phyloP scores from a whole-genome alignment of 208 protist species.

The Strigomonas galati region DNA sequence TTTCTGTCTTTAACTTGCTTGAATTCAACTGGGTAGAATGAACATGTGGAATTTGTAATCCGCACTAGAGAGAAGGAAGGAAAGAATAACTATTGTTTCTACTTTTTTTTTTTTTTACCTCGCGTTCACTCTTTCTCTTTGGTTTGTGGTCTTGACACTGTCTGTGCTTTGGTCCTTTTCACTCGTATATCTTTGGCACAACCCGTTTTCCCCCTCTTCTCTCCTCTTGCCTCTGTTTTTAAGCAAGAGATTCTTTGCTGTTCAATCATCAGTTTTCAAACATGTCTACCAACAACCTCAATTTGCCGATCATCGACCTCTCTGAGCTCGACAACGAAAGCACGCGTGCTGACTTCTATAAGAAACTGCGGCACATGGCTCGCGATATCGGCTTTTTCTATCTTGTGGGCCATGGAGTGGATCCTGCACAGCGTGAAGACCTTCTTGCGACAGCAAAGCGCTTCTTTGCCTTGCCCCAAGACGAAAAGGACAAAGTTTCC shows the following conservation, averaged over 20 bases:
- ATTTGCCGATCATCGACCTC: conserved; percentile 13
- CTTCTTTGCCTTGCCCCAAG: conserved; percentile 16
- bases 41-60: too few species aligned
- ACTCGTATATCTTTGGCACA: background rate
- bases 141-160: too few species aligned
- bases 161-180: too few species aligned
- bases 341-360: conserved; percentile 9
- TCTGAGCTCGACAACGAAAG: conserved; percentile 1
- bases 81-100: background rate
- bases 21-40: too few species aligned
- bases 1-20: too few species aligned
- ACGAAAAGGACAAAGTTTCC: conserved; percentile 14
- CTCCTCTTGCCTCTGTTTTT: too few species aligned
- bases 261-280: too few species aligned
- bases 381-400: conserved; percentile 19
- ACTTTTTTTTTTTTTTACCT: background rate
- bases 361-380: conserved; percentile 13
- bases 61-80: too few species aligned
- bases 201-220: background rate
- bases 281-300: background rate
- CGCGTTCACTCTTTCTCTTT: conserved; percentile 17
- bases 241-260: too few species aligned
- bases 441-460: conserved; percentile 12
- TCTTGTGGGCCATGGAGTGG: conserved; percentile 16
- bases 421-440: conserved; percentile 8